Evolutionary conservation across 1,139 yeast species (phyloP).

Genomic region (Blastobotrys buckinghamii): DNA sequence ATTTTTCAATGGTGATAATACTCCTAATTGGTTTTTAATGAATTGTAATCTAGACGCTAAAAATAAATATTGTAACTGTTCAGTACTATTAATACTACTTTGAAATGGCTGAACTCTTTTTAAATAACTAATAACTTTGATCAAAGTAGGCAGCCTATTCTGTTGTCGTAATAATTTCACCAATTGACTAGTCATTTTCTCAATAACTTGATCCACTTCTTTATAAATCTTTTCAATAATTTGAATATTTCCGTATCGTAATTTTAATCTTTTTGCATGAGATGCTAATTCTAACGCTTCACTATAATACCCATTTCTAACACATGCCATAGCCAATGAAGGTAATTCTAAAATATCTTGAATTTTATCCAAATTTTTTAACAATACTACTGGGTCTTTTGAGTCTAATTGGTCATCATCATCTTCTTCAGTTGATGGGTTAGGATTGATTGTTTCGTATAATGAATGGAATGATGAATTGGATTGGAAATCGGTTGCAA

Average conservation of each 20-base stretch:
- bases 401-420: not conserved
- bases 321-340: slow-evolving; percentile 73
- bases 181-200: slow-evolving; percentile 45
- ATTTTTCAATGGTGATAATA: slow-evolving; percentile 48
- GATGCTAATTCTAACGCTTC: slow-evolving; percentile 80
- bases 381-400: slow-evolving; percentile 37
- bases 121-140: slow-evolving; percentile 73
- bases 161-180: slow-evolving; percentile 67
- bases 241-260: slow-evolving; percentile 59
- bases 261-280: slow-evolving; percentile 58
- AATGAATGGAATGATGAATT: not conserved
- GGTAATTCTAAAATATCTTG: slow-evolving; percentile 82
- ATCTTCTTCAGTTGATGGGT: not conserved
- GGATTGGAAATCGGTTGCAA: not conserved
- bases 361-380: slow-evolving; percentile 63
- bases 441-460: not conserved
- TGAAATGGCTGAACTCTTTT: slow-evolving; percentile 41
- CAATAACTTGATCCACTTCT: slow-evolving; percentile 35
- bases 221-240: slow-evolving; percentile 47
- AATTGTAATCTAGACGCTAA: slow-evolving; percentile 33
- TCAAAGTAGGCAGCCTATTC: slow-evolving; percentile 66
- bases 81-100: slow-evolving; percentile 13
- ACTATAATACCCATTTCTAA: slow-evolving; percentile 78
- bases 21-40: slow-evolving; percentile 42
- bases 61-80: slow-evolving; percentile 31